Conservation (phyloP, 495 filamentous ascomycete species). For the Tuber magnatum region DNA sequence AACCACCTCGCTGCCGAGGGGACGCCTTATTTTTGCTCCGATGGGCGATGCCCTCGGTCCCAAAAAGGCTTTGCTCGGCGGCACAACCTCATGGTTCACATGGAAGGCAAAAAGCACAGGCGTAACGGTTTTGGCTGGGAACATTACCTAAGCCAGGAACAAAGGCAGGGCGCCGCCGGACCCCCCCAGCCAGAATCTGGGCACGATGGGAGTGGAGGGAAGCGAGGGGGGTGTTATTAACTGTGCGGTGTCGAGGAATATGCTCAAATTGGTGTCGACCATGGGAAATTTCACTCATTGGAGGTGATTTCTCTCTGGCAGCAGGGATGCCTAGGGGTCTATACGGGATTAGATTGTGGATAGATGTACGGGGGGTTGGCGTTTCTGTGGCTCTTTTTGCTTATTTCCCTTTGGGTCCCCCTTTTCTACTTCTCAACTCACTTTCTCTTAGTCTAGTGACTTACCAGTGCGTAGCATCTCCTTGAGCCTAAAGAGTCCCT, state of each 20-base stretch:
- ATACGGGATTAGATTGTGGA: background rate
- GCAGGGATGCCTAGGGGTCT: background rate
- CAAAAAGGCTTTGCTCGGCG: background rate
- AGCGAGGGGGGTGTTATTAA: background rate
- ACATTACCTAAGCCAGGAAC: background rate
- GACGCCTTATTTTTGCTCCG: background rate
- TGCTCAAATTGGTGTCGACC: background rate
- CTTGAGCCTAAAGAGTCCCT: background rate
- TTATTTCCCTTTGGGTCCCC: background rate
- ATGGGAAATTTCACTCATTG: background rate
- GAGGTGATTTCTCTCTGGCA: background rate
- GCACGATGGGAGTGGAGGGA: background rate
- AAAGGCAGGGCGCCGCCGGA: background rate
- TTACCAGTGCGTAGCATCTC: background rate
- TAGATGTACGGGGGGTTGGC: background rate
- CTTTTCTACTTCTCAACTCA: background rate
- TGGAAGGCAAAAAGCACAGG: background rate
- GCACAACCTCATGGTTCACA: background rate
- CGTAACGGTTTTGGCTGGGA: background rate
- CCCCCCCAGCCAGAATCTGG: background rate
- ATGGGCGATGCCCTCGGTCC: background rate
- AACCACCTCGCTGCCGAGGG: background rate
- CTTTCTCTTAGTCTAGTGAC: background rate
- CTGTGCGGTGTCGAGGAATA: background rate
- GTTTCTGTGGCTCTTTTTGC: background rate